Percentiles rank a stretch among this genome's conserved stretches.
These are phyloP conservation scores for Turritis glabra DNA, from an alignment of 345 rosid genomes.

Conservation along the genomic window DNA sequence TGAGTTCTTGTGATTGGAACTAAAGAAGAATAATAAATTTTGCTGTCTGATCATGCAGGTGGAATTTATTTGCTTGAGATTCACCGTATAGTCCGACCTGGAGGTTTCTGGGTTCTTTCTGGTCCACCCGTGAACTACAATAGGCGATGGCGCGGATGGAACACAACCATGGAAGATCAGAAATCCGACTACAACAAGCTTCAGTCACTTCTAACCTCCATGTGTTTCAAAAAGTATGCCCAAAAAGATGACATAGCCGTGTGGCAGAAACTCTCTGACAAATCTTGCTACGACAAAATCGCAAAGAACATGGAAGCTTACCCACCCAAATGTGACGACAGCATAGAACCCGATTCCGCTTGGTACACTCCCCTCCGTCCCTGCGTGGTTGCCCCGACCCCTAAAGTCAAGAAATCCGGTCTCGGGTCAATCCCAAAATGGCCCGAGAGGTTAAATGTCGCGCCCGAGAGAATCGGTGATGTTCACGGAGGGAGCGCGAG, in stretches of 20 bases:
- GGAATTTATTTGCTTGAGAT: constrained; percentile 92
- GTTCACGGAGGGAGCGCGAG: constrained; percentile 64
- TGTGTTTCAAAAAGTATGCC: constrained; percentile 85
- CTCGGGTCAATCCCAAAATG: constrained; percentile 73
- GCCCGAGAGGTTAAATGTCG: constrained; percentile 69
- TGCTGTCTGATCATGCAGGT: constrained; percentile 51
- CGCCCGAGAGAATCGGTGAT: constrained; percentile 73
- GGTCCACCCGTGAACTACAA: constrained; percentile 97
- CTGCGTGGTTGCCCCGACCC: constrained; percentile 79
- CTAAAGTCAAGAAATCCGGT: constrained; percentile 54
- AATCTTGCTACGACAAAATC: constrained; percentile 69
- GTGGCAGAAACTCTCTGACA: constrained; percentile 85
- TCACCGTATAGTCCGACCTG: constrained; percentile 93
- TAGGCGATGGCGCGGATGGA: constrained; percentile 91
- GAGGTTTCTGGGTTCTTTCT: constrained; percentile 96
- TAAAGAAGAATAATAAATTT: not conserved
- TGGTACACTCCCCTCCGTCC: constrained; percentile 98
- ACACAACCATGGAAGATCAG: constrained; percentile 91
- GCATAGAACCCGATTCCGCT: constrained; percentile 91
- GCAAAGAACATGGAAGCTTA: constrained; percentile 58
- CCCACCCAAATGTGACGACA: constrained; percentile 90
- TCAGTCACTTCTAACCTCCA: constrained; percentile 68
- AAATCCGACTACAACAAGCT: constrained; percentile 82
- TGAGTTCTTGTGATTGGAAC: not conserved
- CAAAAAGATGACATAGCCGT: constrained; percentile 93